These are phyloP conservation scores for Boletus speciosus DNA, from an alignment of 768 basidiomycete genomes.

Conservation along the genomic window DNA sequence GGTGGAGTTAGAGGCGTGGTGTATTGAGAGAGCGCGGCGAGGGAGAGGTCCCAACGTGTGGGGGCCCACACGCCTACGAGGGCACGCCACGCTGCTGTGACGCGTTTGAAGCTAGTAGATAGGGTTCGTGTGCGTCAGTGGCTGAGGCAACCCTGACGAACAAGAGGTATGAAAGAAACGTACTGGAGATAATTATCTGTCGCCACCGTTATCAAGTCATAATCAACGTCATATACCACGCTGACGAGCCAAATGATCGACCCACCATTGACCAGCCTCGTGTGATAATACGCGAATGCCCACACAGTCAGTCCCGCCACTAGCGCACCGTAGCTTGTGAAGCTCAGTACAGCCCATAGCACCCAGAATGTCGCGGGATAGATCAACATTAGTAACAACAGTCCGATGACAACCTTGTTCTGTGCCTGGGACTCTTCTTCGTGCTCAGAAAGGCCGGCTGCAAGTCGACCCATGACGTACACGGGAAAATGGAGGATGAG, in stretches of 20 bases:
- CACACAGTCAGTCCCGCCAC: constrained; percentile 68
- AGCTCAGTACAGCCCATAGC: constrained; percentile 81
- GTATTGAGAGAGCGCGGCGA: constrained; percentile 70
- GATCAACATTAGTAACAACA: constrained; percentile 67
- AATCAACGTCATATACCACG: constrained; percentile 23
- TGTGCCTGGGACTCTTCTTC: constrained; percentile 96
- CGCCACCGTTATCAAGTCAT: not conserved
- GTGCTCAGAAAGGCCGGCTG: constrained; percentile 69
- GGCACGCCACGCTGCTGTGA: constrained; percentile 94
- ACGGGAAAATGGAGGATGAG: constrained; percentile 80
- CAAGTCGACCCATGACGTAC: constrained; percentile 76
- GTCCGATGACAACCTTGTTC: constrained; percentile 90
- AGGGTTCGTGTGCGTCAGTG: constrained; percentile 19
- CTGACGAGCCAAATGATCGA: constrained; percentile 25
- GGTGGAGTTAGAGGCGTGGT: constrained; percentile 63
- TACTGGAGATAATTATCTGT: constrained; percentile 78
- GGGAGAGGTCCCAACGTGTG: constrained; percentile 73
- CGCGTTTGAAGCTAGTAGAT: constrained; percentile 66
- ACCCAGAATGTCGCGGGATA: constrained; percentile 85
- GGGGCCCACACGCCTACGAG: constrained; percentile 94
- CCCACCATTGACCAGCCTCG: constrained; percentile 79
- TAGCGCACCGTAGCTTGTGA: constrained; percentile 69
- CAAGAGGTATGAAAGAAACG: constrained; percentile 21
- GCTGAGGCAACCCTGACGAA: constrained; percentile 14
- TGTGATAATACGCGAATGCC: constrained; percentile 82